Percentiles rank a stretch among this genome's conserved stretches.
These are phyloP conservation scores for Talaromyces sp. DNA, from an alignment of 2,329 filamentous ascomycete genomes.

Conservation along the genomic window DNA sequence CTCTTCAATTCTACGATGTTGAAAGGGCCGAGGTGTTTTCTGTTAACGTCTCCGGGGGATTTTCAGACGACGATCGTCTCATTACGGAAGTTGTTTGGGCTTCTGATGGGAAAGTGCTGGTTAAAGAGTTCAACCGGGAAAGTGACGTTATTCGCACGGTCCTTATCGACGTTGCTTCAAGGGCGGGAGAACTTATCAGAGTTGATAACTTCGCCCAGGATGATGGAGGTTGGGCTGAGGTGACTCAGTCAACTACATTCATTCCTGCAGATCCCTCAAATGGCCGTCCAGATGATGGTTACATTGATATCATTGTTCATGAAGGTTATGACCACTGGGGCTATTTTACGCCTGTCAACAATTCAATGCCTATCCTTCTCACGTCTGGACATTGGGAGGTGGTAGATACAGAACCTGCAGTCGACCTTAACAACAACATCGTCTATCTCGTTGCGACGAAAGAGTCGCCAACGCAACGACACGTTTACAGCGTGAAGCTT, in stretches of 20 bases:
- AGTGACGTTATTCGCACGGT: constrained; percentile 88
- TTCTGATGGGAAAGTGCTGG: constrained; percentile 71
- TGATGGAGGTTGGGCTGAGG: constrained; percentile 98
- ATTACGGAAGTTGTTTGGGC: constrained; percentile 95
- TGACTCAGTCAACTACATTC: constrained; percentile 79
- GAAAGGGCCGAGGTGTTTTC: constrained; percentile 73
- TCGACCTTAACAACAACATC: constrained; percentile 80
- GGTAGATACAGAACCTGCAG: constrained; percentile 74
- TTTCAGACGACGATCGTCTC: constrained; percentile 75
- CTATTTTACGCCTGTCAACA: constrained; percentile 88
- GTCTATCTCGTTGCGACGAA: constrained; percentile 91
- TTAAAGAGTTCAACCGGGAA: constrained; percentile 91
- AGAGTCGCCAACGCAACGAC: constrained; percentile 82
- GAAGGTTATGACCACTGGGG: constrained; percentile 86
- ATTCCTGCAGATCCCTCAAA: constrained; percentile 79
- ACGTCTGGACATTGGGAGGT: constrained; percentile 94
- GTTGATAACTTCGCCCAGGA: constrained; percentile 75
- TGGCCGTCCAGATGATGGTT: constrained; percentile 78
- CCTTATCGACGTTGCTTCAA: constrained; percentile 72
- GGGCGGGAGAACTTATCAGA: constrained; percentile 75
- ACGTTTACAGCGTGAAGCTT: constrained; percentile 85
- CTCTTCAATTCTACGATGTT: constrained; percentile 85
- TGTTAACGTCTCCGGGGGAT: constrained; percentile 74
- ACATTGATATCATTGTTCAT: constrained; percentile 86
- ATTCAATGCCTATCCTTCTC: constrained; percentile 75